A percentile compares a stretch with the other conserved stretches of the same genome.
phyloP scores from a whole-genome alignment of 495 filamentous ascomycete genomes.

The Penicillium antarcticum region DNA sequence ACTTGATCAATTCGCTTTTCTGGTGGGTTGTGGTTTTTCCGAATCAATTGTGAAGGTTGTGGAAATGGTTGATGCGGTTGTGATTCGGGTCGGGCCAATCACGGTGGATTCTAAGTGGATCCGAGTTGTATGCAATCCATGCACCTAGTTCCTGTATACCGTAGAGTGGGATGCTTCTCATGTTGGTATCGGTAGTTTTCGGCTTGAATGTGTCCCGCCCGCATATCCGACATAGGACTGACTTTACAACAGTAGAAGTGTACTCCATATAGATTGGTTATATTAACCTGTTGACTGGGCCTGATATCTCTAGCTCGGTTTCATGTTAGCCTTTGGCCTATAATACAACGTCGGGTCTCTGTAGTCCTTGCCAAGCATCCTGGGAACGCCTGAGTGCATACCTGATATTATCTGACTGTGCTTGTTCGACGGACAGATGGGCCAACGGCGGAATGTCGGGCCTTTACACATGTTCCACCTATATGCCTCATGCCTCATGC shows the following conservation, averaged over 20 bases:
- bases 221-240: too few relatives aligned
- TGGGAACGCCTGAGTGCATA: constrained; percentile 1
- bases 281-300: too few relatives aligned
- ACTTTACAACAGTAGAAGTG: too few relatives aligned
- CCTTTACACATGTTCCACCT: background rate
- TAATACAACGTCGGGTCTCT: background rate
- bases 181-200: too few relatives aligned
- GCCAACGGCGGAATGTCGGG: background rate
- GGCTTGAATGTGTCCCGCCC: too few relatives aligned
- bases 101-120: background rate
- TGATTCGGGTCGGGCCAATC: constrained; percentile 12
- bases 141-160: too few relatives aligned
- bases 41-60: constrained; percentile 3
- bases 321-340: background rate
- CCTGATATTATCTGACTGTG: background rate
- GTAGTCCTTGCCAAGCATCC: constrained; percentile 2
- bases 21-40: background rate
- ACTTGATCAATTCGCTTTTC: background rate
- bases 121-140: background rate
- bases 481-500: background rate
- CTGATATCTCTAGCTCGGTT: too few relatives aligned
- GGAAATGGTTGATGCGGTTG: constrained; percentile 13
- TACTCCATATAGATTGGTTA: too few relatives aligned
- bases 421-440: background rate
- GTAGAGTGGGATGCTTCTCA: too few relatives aligned